phyloP scores from a whole-genome alignment of 495 filamentous ascomycete species.

The Penicillium nucicola region DNA sequence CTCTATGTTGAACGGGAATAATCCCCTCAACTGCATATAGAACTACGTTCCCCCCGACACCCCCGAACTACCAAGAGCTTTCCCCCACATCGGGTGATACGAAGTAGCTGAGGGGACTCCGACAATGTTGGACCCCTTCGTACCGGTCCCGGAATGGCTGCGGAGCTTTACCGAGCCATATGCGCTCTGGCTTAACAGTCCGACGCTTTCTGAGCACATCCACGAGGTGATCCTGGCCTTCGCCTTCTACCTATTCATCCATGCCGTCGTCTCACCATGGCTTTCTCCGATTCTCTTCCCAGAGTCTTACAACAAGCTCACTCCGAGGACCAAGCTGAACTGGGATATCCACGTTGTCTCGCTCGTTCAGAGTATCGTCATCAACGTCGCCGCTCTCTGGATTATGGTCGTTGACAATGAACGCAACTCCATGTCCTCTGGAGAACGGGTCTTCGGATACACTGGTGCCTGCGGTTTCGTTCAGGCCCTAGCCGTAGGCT shows the following conservation, averaged over 20 bases:
- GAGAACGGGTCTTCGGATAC: slow-evolving; percentile 87
- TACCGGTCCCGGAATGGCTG: slow-evolving; percentile 43
- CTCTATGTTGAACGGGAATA: slow-evolving; percentile 13
- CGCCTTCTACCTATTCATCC: slow-evolving; percentile 72
- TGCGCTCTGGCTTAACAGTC: slow-evolving; percentile 52
- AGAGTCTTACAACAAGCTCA: slow-evolving; percentile 64
- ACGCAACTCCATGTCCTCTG: slow-evolving; percentile 64
- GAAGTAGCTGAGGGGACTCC: slow-evolving; percentile 6
- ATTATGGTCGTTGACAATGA: slow-evolving; percentile 78
- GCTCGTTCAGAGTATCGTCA: slow-evolving; percentile 77
- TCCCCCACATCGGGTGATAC: slow-evolving; percentile 19
- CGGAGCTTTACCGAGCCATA: slow-evolving; percentile 39
- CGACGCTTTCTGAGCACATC: slow-evolving; percentile 76
- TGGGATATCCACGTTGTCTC: slow-evolving; percentile 98
- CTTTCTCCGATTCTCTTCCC: slow-evolving; percentile 70
- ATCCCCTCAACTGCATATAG: slow-evolving; percentile 7
- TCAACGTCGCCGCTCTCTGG: slow-evolving; percentile 76
- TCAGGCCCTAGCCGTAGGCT: slow-evolving; percentile 82
- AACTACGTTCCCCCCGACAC: slow-evolving; percentile 3
- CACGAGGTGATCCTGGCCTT: slow-evolving; percentile 83
- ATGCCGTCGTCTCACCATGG: slow-evolving; percentile 68
- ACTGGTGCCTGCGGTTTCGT: slow-evolving; percentile 78
- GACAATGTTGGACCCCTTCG: slow-evolving; percentile 51
- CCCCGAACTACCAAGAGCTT: slow-evolving; percentile 8
- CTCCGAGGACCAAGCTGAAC: slow-evolving; percentile 70